A percentile compares a stretch with the other conserved stretches of the same genome.
Evolutionary conservation across 768 basidiomycete species (phyloP).

Genomic region (Floccularia luteovirens): DNA sequence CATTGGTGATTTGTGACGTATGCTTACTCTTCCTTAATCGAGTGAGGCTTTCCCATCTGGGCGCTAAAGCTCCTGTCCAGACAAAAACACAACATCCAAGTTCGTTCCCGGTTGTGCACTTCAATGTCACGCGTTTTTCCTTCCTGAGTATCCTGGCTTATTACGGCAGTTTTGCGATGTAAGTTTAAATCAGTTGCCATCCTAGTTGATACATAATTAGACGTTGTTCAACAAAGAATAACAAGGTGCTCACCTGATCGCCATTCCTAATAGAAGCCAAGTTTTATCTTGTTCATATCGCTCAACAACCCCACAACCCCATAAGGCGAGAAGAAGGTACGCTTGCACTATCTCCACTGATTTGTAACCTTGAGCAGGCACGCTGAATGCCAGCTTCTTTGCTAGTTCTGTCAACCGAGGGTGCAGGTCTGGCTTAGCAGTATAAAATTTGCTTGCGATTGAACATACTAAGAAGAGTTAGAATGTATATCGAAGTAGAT

Average conservation of each 20-base stretch:
- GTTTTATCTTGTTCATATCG: slow-evolving; percentile 96
- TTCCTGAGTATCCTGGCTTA: slow-evolving; percentile 66
- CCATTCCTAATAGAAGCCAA: slow-evolving; percentile 86
- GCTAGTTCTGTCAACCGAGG: slow-evolving; percentile 72
- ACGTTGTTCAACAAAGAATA: neutral
- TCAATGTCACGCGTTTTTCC: slow-evolving; percentile 73
- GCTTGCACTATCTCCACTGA: slow-evolving; percentile 95
- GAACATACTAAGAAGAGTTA: slow-evolving; percentile 65
- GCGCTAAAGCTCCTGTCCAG: slow-evolving; percentile 88
- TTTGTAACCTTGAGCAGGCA: slow-evolving; percentile 84
- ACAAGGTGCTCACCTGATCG: slow-evolving; percentile 46
- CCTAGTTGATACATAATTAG: slow-evolving; percentile 25
- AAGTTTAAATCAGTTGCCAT: slow-evolving; percentile 96
- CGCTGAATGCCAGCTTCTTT: slow-evolving; percentile 82
- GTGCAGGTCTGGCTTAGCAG: slow-evolving; percentile 75
- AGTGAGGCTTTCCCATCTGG: slow-evolving; percentile 95
- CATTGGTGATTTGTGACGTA: neutral
- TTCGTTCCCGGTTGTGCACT: slow-evolving; percentile 90
- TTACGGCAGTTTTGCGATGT: slow-evolving; percentile 73
- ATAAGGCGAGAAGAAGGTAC: slow-evolving; percentile 80
- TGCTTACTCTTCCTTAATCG: slow-evolving; percentile 88
- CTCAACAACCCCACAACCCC: slow-evolving; percentile 93
- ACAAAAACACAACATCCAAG: slow-evolving; percentile 85
- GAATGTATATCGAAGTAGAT: slow-evolving; percentile 3
- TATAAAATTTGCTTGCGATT: slow-evolving; percentile 89